Evolutionary conservation across 257 asterid species (phyloP).

Genomic region (Agastache rugosa): DNA sequence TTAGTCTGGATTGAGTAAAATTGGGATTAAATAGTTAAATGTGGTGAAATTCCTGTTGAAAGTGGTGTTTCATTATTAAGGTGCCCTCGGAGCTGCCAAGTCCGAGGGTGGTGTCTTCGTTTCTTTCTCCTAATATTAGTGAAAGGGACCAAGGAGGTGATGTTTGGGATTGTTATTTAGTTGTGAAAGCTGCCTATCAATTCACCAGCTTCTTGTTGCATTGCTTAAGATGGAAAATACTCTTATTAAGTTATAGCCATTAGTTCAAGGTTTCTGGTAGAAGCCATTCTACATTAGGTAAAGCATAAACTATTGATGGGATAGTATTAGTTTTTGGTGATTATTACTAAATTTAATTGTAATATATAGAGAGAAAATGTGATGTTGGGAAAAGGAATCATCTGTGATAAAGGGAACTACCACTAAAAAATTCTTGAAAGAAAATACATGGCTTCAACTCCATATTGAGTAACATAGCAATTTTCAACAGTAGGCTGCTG

Average conservation of each 20-base stretch:
- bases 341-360: neutral
- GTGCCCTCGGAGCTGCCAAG: neutral
- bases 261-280: neutral
- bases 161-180: neutral
- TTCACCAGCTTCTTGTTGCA: neutral
- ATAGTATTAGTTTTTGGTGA: neutral
- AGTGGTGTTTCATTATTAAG: neutral
- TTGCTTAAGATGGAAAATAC: conserved; percentile 3
- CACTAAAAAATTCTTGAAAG: neutral
- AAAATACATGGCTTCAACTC: neutral
- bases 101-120: neutral
- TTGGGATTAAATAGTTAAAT: conserved; percentile 13
- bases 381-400: neutral
- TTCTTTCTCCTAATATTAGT: neutral
- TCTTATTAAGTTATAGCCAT: neutral
- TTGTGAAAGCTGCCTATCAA: neutral
- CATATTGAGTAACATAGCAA: neutral
- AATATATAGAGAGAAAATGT: neutral
- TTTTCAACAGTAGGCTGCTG: neutral
- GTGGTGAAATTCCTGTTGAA: neutral
- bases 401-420: neutral
- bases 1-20: conserved; percentile 1
- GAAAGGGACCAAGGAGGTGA: neutral
- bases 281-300: neutral
- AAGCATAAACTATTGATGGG: neutral